Base-by-base conservation (phyloP, 164 flowering plant species). In the Litsea cubeba region DNA sequence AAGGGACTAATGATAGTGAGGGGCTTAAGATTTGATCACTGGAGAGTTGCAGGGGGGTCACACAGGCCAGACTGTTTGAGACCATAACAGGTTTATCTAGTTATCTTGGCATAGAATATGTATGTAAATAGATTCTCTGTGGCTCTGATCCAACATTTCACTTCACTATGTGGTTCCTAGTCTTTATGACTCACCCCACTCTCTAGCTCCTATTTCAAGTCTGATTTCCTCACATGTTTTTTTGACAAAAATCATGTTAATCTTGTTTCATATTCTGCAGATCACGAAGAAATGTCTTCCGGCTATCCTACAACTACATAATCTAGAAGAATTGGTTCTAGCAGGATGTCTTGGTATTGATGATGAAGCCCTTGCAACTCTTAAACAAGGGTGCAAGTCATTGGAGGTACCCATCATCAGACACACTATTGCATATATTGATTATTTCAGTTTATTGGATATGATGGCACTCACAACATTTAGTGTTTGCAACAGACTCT, bases 261-360 rank as follows among this genome's bases (percentile, higher is more conserved):
- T 5, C 25, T 25, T n/a, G 18, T 77, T 71, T 70, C 26, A 5
- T 62, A 32, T 46, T 77, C n/a, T 78, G 75, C 87, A 94, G 98
- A 88, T 94, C 69, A 88, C 97, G 23, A 82, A 84, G 20, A 81
- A 88, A 79, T 90, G 97, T 76, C 79, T 94, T 51, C 86, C 87
- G 14, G 74, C 87, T 65, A 83, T 94, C 73, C 71, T 88, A 71
- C 82, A 89, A 68, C 80, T 94, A 67, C 85, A 83, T 64, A 18
- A 84, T 76, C 90, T 94, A 26, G 94, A 91, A 75, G 92, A 91
- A 67, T 80, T 94, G 85, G 76, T 81, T 79, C 76, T 94, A 15
- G 88, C 84, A 75, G 98, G 98, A n/a, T 94, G 98, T 78, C 83
- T 84, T 74, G 88, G 87, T 50, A 86, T 94, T 28, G 89, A 89